Evolutionary conservation across 2,329 filamentous ascomycete species (phyloP).

Genomic region (Colletotrichum theobromicola): DNA sequence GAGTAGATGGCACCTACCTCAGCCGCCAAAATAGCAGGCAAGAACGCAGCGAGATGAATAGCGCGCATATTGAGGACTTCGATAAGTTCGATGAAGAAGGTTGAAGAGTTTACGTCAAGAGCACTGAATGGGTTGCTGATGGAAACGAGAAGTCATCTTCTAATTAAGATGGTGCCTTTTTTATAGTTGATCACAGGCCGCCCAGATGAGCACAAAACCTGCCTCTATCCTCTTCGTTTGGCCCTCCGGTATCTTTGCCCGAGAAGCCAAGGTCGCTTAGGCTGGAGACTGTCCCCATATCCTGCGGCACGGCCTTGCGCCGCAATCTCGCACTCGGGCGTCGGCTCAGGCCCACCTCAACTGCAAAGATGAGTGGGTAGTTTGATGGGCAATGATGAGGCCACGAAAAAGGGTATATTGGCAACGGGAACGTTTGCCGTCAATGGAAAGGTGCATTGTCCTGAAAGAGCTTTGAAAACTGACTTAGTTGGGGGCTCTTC

Average conservation of each 20-base stretch:
- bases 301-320: not conserved
- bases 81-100: accelerated
- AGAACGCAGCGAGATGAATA: not conserved
- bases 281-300: not conserved
- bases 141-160: not conserved
- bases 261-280: not conserved
- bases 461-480: not conserved
- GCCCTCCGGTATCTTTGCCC: not conserved
- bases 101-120: not conserved
- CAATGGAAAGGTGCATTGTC: not conserved
- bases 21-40: not conserved
- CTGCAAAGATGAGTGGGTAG: not conserved
- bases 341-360: not conserved
- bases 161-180: not conserved
- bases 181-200: not conserved
- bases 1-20: not conserved
- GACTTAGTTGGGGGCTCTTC: not conserved
- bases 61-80: not conserved
- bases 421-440: not conserved
- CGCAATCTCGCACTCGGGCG: not conserved
- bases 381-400: not conserved
- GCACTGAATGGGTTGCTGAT: not conserved
- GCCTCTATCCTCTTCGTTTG: not conserved
- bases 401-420: not conserved
- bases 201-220: not conserved